Evolutionary conservation across 495 filamentous ascomycete genomes (phyloP).

Genomic region (Copromyces sp.): DNA sequence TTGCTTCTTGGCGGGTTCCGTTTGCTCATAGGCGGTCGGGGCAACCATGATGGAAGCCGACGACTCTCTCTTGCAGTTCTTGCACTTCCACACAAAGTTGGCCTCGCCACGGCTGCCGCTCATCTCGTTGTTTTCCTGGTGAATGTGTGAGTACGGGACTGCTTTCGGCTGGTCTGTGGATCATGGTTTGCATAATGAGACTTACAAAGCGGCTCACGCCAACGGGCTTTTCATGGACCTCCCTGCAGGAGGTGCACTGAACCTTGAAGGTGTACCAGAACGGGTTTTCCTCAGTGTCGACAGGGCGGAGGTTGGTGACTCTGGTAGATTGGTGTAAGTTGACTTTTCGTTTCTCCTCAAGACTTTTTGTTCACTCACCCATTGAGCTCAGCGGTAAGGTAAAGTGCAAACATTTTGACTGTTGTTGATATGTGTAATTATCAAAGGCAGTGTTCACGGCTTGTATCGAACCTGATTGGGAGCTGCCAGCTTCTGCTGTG

Average conservation of each 20-base stretch:
- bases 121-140: conserved; percentile 73
- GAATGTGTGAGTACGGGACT: neutral
- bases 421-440: neutral
- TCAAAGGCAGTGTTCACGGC: neutral
- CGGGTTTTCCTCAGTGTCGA: conserved; percentile 66
- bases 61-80: conserved; percentile 67
- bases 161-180: neutral
- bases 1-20: conserved; percentile 57
- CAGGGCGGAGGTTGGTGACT: conserved; percentile 77
- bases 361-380: conserved; percentile 34
- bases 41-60: conserved; percentile 57
- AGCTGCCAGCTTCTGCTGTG: neutral
- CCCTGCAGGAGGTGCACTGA: conserved; percentile 88
- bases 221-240: conserved; percentile 81
- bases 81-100: conserved; percentile 97
- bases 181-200: neutral
- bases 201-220: conserved; percentile 82
- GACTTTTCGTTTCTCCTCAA: neutral
- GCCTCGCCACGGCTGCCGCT: conserved; percentile 88
- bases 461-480: neutral
- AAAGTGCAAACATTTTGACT: conserved; percentile 60
- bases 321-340: conserved; percentile 35
- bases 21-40: conserved; percentile 57
- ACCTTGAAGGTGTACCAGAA: conserved; percentile 97
- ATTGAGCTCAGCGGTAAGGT: conserved; percentile 66